These are phyloP conservation scores for Paracorniculantispora psalliotae DNA, from an alignment of 2,329 filamentous ascomycete species.

Conservation along the genomic window DNA sequence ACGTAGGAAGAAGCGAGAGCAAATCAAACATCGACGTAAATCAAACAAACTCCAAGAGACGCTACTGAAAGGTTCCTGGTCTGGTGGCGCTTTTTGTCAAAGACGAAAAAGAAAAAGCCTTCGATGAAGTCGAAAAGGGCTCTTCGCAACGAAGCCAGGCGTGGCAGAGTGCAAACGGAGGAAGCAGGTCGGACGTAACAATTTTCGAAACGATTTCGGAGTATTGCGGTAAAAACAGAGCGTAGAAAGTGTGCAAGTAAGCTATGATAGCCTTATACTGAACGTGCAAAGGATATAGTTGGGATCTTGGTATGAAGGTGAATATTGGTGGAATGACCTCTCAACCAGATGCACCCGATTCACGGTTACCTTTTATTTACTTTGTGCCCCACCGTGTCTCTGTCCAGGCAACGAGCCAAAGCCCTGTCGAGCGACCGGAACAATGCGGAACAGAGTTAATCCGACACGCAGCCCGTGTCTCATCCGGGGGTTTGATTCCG, in stretches of 20 bases:
- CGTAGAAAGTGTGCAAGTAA: slow-evolving; percentile 20
- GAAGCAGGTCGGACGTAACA: slow-evolving; percentile 11
- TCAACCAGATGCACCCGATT: slow-evolving; percentile 13
- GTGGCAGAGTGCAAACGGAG: slow-evolving; percentile 14
- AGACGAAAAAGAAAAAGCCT: slow-evolving; percentile 34
- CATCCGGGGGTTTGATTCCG: background rate
- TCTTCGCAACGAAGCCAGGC: slow-evolving; percentile 27
- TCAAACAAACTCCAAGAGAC: slow-evolving; percentile 54
- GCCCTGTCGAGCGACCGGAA: slow-evolving; percentile 15
- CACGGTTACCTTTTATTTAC: slow-evolving; percentile 42
- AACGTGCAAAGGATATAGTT: slow-evolving; percentile 13
- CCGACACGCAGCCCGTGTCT: background rate
- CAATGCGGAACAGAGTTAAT: slow-evolving; percentile 15
- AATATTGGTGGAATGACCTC: slow-evolving; percentile 24
- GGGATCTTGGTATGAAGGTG: slow-evolving; percentile 17
- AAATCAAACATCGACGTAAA: slow-evolving; percentile 32
- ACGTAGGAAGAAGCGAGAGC: slow-evolving; percentile 37
- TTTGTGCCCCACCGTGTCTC: slow-evolving; percentile 29
- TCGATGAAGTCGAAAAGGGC: no score
- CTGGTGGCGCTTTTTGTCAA: slow-evolving; percentile 38
- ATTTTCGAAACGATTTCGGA: slow-evolving; percentile 28
- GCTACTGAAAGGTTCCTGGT: slow-evolving; percentile 55
- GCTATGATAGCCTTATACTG: slow-evolving; percentile 21
- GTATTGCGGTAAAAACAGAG: slow-evolving; percentile 21
- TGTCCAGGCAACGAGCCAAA: slow-evolving; percentile 32